A percentile compares a stretch with the other conserved stretches of the same genome.
phyloP scores from a whole-genome alignment of 352 stramenopile species.

The Globisporangium megalacanthum region DNA sequence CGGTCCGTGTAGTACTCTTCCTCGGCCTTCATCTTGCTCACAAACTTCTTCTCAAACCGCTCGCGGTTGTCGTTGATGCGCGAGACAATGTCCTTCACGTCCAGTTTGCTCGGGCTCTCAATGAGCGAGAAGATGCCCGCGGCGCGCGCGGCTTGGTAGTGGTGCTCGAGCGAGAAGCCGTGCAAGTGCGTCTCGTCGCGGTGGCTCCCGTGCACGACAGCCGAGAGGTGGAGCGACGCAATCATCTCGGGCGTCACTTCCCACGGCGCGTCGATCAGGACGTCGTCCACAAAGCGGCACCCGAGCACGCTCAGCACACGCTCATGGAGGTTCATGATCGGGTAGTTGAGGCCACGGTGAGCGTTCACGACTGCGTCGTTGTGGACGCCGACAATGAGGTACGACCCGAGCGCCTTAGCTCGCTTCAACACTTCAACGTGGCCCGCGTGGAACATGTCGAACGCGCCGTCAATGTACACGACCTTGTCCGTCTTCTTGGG shows the following conservation, averaged over 20 bases:
- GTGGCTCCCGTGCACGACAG: conserved; percentile 86
- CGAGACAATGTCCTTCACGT: conserved; percentile 85
- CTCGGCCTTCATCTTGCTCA: conserved; percentile 92
- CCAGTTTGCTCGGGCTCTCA: conserved; percentile 61
- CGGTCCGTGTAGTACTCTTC: conserved; percentile 90
- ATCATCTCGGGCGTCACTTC: conserved; percentile 97
- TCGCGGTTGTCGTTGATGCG: conserved; percentile 88
- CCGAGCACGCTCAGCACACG: conserved; percentile 94
- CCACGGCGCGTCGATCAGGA: conserved; percentile 96
- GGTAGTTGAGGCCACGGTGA: conserved; percentile 89
- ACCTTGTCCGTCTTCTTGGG: conserved; percentile 88
- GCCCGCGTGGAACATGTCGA: conserved; percentile 99
- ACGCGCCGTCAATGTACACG: conserved; percentile 98
- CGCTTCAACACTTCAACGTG: conserved; percentile 96
- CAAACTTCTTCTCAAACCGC: conserved; percentile 91
- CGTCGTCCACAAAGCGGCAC: conserved; percentile 97
- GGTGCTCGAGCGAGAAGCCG: conserved; percentile 64
- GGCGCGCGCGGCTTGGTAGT: conserved; percentile 75
- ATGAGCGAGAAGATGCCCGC: conserved; percentile 82
- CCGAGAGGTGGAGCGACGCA: conserved; percentile 79
- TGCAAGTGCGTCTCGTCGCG: conserved; percentile 62
- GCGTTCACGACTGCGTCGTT: conserved; percentile 91
- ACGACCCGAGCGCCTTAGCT: conserved; percentile 90
- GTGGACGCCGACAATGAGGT: conserved; percentile 96
- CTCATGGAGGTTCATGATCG: conserved; percentile 99